Conservation (phyloP, 768 basidiomycete genomes). For the Mrakia blollopis region DNA sequence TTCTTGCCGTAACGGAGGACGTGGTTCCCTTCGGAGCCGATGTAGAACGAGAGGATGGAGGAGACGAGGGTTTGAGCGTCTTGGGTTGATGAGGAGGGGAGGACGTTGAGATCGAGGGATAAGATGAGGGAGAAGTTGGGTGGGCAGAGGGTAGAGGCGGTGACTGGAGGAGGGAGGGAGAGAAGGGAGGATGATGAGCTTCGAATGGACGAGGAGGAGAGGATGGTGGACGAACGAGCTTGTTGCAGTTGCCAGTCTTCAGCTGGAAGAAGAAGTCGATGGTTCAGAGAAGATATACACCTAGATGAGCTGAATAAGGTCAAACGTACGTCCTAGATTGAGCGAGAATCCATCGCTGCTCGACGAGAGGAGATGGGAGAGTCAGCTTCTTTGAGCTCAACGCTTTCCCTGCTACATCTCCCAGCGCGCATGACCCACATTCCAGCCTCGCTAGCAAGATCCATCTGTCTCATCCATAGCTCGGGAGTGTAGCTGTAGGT, state of each 20-base stretch:
- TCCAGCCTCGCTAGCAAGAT: slow-evolving; percentile 40
- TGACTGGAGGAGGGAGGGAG: not conserved
- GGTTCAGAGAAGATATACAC: no score
- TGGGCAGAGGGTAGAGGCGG: slow-evolving; percentile 5
- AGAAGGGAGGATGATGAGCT: not conserved
- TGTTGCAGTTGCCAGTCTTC: slow-evolving; percentile 44
- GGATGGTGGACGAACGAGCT: slow-evolving; percentile 38
- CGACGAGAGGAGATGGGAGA: not conserved
- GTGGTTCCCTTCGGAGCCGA: not conserved
- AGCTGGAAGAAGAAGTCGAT: not conserved
- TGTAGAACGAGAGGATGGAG: slow-evolving; percentile 33
- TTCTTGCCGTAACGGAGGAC: slow-evolving; percentile 17
- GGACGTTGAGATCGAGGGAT: slow-evolving; percentile 44
- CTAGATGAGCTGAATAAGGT: no score
- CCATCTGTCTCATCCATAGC: slow-evolving; percentile 40
- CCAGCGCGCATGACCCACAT: slow-evolving; percentile 34
- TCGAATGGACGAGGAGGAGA: not conserved
- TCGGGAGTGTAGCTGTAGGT: slow-evolving; percentile 41
- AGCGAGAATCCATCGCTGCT: slow-evolving; percentile 43
- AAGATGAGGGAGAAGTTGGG: slow-evolving; percentile 38
- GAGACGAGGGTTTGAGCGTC: slow-evolving; percentile 35
- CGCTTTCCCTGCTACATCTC: not conserved
- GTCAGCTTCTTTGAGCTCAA: not conserved
- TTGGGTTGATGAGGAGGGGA: slow-evolving; percentile 33
- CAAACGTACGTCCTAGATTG: slow-evolving; percentile 39